Evolutionary conservation across 192 early-diverging fungal species (phyloP), one percentile per base, ranked within the genome.

Genomic region (Coemansia sp.): DNA sequence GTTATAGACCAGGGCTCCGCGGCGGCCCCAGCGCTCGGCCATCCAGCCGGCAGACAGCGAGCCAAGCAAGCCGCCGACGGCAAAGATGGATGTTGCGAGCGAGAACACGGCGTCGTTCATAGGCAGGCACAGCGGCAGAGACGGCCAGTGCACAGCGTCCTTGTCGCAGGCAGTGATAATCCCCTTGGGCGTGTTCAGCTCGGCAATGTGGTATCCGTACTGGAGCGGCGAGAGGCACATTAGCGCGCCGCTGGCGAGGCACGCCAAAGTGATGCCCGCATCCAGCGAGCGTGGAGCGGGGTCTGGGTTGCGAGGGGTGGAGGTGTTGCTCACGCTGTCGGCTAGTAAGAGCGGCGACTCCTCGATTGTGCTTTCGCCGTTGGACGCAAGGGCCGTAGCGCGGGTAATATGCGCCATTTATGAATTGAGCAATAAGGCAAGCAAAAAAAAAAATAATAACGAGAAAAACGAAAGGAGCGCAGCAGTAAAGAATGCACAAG

Each of bases 11-110:
- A 94, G 74, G 11, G 89, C 86, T 12, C 80, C 65, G 15, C 89
- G 76, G 37, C 95, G 85, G n/a, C 95, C 95, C 74, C 82, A 87
- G 22, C 74, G 68, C 65, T 93, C 89, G 14, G 86, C 86, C 46
- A 90, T 87, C 61, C 74, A 62, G 20, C 89, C 81, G 5, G 89
- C 88, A 24, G 89, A 71, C 32, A 92, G 71, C 12, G 94, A 91
- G n/a, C 94, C 95, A 78, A 87, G 5, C 84, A 81, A 22, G 82
- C 81, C 38, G 47, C 80, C 80, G 12, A 82, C 46, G 8, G 74
- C 74, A 62, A 77, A 82, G 25, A 74, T 31, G 14, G 80, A 77
- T 2, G 80, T 82, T 11, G 74, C 70, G 19, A 77, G 22, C 14
- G 74, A 73, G 86, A 86, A 83, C 81, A 92, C 73, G 1, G 76